These are phyloP conservation scores for Aspergillus sp. DNA, from an alignment of 2,329 filamentous ascomycete genomes.

Conservation along the genomic window DNA sequence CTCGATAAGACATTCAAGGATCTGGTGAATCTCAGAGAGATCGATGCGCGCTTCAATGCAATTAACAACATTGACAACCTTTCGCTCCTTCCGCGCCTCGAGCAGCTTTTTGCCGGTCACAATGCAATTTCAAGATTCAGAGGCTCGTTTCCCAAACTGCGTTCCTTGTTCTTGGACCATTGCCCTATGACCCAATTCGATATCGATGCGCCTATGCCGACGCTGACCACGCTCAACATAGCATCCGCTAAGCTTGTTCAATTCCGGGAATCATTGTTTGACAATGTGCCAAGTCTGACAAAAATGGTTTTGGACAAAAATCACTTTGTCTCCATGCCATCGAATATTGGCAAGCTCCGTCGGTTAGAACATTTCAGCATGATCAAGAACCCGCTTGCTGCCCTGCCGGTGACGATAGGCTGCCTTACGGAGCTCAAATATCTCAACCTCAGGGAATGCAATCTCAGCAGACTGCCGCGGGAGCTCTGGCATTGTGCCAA, in stretches of 20 bases:
- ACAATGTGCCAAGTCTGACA: conserved; percentile 77
- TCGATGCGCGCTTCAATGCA: conserved; percentile 90
- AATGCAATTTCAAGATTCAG: conserved; percentile 87
- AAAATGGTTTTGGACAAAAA: conserved; percentile 89
- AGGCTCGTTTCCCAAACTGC: conserved; percentile 77
- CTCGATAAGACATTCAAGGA: conserved; percentile 67
- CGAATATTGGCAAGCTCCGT: conserved; percentile 73
- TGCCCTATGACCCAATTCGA: conserved; percentile 95
- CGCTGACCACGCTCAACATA: conserved; percentile 77
- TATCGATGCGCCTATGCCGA: conserved; percentile 67
- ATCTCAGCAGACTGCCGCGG: conserved; percentile 76
- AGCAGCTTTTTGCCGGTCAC: conserved; percentile 84
- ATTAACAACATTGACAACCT: conserved; percentile 85
- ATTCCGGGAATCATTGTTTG: conserved; percentile 78
- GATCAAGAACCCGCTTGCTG: conserved; percentile 79
- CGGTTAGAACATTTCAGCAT: conserved; percentile 89
- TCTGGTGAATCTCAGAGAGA: conserved; percentile 72
- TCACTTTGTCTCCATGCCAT: conserved; percentile 84
- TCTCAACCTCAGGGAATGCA: conserved; percentile 88
- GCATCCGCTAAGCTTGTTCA: conserved; percentile 87
- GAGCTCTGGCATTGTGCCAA: conserved; percentile 96
- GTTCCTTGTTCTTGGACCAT: conserved; percentile 81
- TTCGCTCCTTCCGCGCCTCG: conserved; percentile 73
- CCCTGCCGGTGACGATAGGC: conserved; percentile 80
- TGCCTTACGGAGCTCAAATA: conserved; percentile 76